Evolutionary conservation across 495 filamentous ascomycete species (phyloP), one percentile per base, ranked within the genome.

Genomic region (Bacidia rubella): DNA sequence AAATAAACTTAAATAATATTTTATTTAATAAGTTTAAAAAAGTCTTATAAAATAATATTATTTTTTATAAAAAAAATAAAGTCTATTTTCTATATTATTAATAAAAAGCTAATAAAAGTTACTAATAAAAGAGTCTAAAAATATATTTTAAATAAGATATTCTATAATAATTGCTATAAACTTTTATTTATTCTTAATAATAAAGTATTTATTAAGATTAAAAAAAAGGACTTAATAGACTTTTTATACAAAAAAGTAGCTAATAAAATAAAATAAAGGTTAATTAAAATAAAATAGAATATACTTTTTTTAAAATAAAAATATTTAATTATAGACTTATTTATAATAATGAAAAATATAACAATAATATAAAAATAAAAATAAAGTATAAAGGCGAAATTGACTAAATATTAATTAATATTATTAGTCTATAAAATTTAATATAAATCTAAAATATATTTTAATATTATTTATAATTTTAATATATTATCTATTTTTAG

Each of bases 241-340:
- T 58, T 51, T 49, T 58, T 55, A 9, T 52, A 22, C 25, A 45
- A 55, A 58, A 19, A 42, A 51, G 51, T 46, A 40, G 32, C 11
- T 11, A 29, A 45, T 7, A 25, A 43, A 55, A 41, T 17, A 4
- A 7, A 59, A 56, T 46, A 46, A 22, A 10, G 10, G 12, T 20
- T n/a, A 10, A 46, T 46, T 46, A 10, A 46, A 46, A 10, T 46
- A 46, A 46, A 46, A 10, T 46, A 46, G 42, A 46, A 46, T 49
- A 55, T 55, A 49, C 35, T 59, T 45, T 59, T 12, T 23, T 57
- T 55, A 59, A 52, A 60, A 42, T 35, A 58, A 46, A n/a, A 60
- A 27, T 26, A 59, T 27, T 24, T 60, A 20, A 17, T 35, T 35
- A 35, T 35, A 35, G 15, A 35, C 15, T 7, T 35, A 35, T 7